These are phyloP conservation scores for Rhizophagus sp. DNA, from an alignment of 192 early-diverging fungal genomes.

Conservation along the genomic window DNA sequence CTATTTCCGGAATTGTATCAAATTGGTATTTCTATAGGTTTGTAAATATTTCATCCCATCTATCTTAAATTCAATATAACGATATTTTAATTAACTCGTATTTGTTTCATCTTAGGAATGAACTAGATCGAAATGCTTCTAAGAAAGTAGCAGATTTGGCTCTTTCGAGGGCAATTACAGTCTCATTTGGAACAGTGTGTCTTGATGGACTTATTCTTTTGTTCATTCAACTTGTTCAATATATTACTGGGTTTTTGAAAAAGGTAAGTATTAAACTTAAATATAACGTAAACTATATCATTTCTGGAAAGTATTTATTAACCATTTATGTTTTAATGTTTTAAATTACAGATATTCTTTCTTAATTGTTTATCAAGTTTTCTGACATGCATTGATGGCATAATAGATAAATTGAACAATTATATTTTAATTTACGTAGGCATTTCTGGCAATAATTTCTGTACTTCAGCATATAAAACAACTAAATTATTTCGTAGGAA, in stretches of 20 bases:
- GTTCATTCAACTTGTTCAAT: slow-evolving; percentile 54
- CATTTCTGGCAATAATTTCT: slow-evolving; percentile 68
- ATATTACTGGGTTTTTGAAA: slow-evolving; percentile 44
- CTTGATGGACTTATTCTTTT: slow-evolving; percentile 65
- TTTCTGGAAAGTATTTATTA: background rate
- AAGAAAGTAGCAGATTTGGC: slow-evolving; percentile 49
- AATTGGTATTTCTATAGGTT: slow-evolving; percentile 81
- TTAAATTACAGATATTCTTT: slow-evolving; percentile 33
- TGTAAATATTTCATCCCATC: background rate
- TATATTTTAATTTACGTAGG: slow-evolving; percentile 73
- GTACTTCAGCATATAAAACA: slow-evolving; percentile 51
- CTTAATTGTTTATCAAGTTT: slow-evolving; percentile 41
- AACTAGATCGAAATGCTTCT: slow-evolving; percentile 37
- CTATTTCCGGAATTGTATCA: slow-evolving; percentile 68
- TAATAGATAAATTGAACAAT: slow-evolving; percentile 56
- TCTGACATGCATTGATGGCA: slow-evolving; percentile 41
- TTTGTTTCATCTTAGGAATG: slow-evolving; percentile 30
- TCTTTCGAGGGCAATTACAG: slow-evolving; percentile 50
- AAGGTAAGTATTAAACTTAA: slow-evolving; percentile 44
- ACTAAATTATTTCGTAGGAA: slow-evolving; percentile 78
- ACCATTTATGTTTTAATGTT: slow-evolving; percentile 20
- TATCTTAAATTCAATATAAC: background rate
- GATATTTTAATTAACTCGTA: background rate
- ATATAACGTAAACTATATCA: background rate
- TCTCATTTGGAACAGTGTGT: slow-evolving; percentile 66